A percentile compares a stretch with the other conserved stretches of the same genome.
These are phyloP conservation scores for Alternaria viburni DNA, from an alignment of 2,329 filamentous ascomycete species.

Conservation along the genomic window DNA sequence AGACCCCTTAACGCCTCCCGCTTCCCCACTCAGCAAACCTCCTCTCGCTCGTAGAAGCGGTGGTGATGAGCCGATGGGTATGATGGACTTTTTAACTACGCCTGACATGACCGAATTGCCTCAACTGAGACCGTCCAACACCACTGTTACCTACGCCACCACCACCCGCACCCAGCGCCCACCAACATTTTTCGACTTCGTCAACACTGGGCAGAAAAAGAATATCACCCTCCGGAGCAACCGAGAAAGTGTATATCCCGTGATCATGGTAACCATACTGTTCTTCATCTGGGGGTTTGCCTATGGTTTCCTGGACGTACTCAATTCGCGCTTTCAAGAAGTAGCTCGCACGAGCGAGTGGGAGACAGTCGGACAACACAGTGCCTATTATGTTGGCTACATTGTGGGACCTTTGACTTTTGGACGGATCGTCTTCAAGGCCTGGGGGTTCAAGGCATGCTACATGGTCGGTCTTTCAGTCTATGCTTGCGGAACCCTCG, in stretches of 20 bases:
- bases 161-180: conserved; percentile 29
- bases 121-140: conserved; percentile 46
- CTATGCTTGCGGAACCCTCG: conserved; percentile 66
- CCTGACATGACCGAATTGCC: conserved; percentile 52
- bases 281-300: conserved; percentile 93
- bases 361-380: conserved; percentile 71
- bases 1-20: conserved; percentile 27
- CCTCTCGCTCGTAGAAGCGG: conserved; percentile 26
- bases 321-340: conserved; percentile 73
- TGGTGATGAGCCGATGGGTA: conserved; percentile 45
- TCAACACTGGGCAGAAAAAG: conserved; percentile 71
- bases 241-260: conserved; percentile 72
- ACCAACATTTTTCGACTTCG: conserved; percentile 74
- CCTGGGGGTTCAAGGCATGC: conserved; percentile 67
- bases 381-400: conserved; percentile 75
- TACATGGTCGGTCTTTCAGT: conserved; percentile 66
- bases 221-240: conserved; percentile 71
- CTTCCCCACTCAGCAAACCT: conserved; percentile 33
- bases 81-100: conserved; percentile 62
- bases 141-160: conserved; percentile 36
- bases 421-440: conserved; percentile 63
- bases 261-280: conserved; percentile 75
- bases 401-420: conserved; percentile 72
- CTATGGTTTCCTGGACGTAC: conserved; percentile 82
- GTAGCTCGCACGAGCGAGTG: conserved; percentile 67